A percentile compares a stretch with the other conserved stretches of the same genome.
Conservation (phyloP, 371 early-diverging fungal species). For the Mortierella sp. region DNA sequence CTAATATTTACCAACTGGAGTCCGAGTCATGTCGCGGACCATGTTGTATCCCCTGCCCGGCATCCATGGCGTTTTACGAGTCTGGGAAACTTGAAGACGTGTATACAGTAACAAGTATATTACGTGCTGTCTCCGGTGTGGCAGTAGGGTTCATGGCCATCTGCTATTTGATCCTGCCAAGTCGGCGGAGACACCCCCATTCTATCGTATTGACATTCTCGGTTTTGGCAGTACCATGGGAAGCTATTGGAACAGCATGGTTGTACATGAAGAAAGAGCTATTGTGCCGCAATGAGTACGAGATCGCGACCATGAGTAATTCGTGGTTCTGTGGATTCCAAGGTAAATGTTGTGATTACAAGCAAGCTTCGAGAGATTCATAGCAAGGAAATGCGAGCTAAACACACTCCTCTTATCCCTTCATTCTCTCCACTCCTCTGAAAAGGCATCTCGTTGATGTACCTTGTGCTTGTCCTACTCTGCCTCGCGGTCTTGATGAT, state of each 20-base stretch:
- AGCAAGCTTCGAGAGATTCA: neutral
- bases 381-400: neutral
- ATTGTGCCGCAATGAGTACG: conserved; percentile 28
- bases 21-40: conserved; percentile 21
- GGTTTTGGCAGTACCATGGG: conserved; percentile 24
- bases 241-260: conserved; percentile 37
- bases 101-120: conserved; percentile 27
- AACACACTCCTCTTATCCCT: neutral
- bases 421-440: neutral
- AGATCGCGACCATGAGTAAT: conserved; percentile 39
- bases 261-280: conserved; percentile 20
- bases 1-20: conserved; percentile 2
- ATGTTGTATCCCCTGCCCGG: conserved; percentile 49
- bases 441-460: conserved; percentile 33
- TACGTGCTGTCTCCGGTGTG: conserved; percentile 23
- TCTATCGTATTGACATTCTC: conserved; percentile 27
- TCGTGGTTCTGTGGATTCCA: conserved; percentile 50
- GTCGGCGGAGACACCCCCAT: conserved; percentile 48
- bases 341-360: conserved; percentile 15
- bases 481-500: conserved; percentile 30
- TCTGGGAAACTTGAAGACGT: conserved; percentile 25
- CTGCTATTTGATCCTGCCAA: conserved; percentile 27
- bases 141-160: conserved; percentile 13
- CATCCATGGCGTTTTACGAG: conserved; percentile 33
- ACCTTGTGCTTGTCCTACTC: conserved; percentile 22